A percentile compares a stretch with the other conserved stretches of the same genome.
Evolutionary conservation across 352 stramenopile species (phyloP).

Genomic region (Phytophthora citrophthora): DNA sequence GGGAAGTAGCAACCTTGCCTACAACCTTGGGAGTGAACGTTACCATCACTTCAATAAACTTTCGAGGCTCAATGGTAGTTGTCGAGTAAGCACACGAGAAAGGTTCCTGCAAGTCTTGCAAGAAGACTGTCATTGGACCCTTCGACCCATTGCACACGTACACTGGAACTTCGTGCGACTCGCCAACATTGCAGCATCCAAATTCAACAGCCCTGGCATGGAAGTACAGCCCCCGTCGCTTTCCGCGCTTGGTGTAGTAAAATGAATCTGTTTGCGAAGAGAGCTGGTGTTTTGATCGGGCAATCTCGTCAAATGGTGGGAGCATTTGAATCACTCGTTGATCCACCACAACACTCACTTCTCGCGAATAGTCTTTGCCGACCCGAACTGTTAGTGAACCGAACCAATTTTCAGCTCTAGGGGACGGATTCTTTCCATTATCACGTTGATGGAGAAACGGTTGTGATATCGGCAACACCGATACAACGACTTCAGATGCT

Average conservation of each 20-base stretch:
- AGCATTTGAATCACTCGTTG: constrained; percentile 43
- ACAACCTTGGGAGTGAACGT: constrained; percentile 78
- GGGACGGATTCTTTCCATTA: constrained; percentile 14
- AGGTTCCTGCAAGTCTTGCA: constrained; percentile 78
- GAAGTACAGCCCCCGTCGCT: constrained; percentile 82
- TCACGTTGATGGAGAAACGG: constrained; percentile 40
- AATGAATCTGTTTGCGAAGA: constrained; percentile 83
- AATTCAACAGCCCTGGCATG: constrained; percentile 86
- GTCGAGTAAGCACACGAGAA: constrained; percentile 80
- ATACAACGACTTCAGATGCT: constrained; percentile 51
- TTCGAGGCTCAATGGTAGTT: constrained; percentile 79
- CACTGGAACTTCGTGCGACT: constrained; percentile 81
- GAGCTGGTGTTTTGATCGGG: constrained; percentile 64
- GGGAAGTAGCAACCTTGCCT: constrained; percentile 81
- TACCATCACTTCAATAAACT: constrained; percentile 87
- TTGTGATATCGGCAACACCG: constrained; percentile 58
- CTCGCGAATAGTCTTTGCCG: constrained; percentile 52
- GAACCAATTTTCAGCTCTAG: constrained; percentile 54
- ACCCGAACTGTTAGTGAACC: constrained; percentile 68
- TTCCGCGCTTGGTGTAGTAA: constrained; percentile 86
- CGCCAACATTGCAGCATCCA: constrained; percentile 70
- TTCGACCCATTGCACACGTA: constrained; percentile 90
- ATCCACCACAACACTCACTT: constrained; percentile 76
- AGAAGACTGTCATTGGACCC: constrained; percentile 81
- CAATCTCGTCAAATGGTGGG: constrained; percentile 66